Evolutionary conservation across 352 stramenopile species (phyloP), one percentile per base, ranked within the genome.

Genomic region (Phytophthora ramorum): DNA sequence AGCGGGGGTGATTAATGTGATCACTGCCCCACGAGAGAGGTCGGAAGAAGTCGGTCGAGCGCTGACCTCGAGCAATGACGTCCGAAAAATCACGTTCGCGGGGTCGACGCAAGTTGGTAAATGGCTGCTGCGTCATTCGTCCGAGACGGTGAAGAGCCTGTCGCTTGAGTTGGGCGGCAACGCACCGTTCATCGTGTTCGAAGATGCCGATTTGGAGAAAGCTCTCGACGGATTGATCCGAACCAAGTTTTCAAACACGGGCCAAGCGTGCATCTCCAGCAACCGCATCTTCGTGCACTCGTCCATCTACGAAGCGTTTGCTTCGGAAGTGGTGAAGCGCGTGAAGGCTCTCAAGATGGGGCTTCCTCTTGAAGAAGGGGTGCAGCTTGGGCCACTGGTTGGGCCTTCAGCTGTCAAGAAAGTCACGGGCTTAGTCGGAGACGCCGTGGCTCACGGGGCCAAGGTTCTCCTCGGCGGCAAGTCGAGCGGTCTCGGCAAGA

Each of bases 211-310:
- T 41, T 7, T 95, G 5, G 76, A 92, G 19, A 73, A 84, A 20
- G 87, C 89, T 1, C 73, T 95, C 12, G 84, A 94, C 14, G 91
- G 90, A 1, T 71, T 92, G 13, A 85, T 95, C 68, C 48, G 65
- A n/a, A 91, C 83, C 37, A 94, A 92, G 69, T 95, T 96, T 54
- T 76, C 75, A 65, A 93, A 90, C 71, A 92, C 85, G 9, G 90
- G 89, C 35, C 86, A 95, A 61, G 87, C 81, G n/a, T 94, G 85
- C 50, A 89, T 92, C 51, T 89, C 83, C 34, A 92, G 73, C 48
- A 95, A 92, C 83, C 71, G 97, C 34, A 91, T 99, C 43, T 86
- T 99, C 45, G 75, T 99, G 3, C 96, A 99, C 53, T 63, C 75
- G 4, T 83, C 69, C 7, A 77, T 99, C 53, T 92, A 97, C 53